These are phyloP conservation scores for Drosera spatulata DNA, from an alignment of 179 eudicot species.

Conservation along the genomic window DNA sequence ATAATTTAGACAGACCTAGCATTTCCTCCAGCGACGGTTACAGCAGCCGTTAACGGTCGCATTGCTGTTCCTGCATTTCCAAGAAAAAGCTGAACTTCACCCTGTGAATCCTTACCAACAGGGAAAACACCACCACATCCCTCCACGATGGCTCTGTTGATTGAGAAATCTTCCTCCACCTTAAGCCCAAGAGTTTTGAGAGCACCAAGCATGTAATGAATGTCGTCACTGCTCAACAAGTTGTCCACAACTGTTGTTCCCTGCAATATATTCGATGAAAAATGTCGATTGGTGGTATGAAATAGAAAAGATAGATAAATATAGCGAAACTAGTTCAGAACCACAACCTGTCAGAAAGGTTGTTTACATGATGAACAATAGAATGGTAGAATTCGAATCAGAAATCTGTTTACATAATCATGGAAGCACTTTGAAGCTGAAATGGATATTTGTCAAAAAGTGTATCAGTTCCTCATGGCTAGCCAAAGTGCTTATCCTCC, in stretches of 20 bases:
- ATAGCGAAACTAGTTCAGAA: not conserved
- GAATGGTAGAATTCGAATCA: too few species aligned
- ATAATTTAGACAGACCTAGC: constrained; percentile 51
- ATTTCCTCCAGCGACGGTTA: constrained; percentile 94
- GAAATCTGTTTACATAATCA: too few species aligned
- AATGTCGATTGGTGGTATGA: not conserved
- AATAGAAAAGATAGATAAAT: not conserved
- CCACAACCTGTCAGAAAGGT: too few species aligned
- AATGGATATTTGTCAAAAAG: too few species aligned
- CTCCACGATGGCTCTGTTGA: constrained; percentile 70
- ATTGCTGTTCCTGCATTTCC: constrained; percentile 99
- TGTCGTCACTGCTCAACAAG: constrained; percentile 87
- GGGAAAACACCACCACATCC: constrained; percentile 93
- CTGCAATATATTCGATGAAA: constrained; percentile 24
- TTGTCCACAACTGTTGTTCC: constrained; percentile 90
- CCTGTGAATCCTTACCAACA: constrained; percentile 51
- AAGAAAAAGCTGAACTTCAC: constrained; percentile 76
- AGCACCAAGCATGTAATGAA: constrained; percentile 97
- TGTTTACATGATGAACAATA: too few species aligned
- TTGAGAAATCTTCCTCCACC: constrained; percentile 63
- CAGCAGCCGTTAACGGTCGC: constrained; percentile 99
- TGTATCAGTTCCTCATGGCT: too few species aligned
- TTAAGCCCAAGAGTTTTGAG: constrained; percentile 78
- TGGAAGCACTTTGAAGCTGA: too few species aligned
- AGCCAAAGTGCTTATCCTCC: too few species aligned